Percentiles rank a stretch among this genome's conserved stretches.
Conservation (phyloP, 768 basidiomycete genomes). For the Lentinula aciculospora region DNA sequence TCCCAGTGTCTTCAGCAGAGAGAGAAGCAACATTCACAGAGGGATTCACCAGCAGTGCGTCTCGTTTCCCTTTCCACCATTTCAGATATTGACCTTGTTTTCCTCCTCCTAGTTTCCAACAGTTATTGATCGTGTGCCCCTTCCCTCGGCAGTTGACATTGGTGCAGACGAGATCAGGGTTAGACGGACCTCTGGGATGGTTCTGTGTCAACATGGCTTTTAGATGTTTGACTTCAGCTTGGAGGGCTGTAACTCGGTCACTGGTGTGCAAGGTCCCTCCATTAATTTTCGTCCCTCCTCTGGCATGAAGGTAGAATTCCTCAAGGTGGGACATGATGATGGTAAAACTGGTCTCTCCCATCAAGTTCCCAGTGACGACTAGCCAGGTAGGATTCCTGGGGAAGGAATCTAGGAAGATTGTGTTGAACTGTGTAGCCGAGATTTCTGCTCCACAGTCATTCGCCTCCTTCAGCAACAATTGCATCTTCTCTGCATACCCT, state of each 20-base stretch:
- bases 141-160: constrained; percentile 14
- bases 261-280: too few relatives aligned
- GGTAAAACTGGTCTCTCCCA: background rate
- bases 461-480: background rate
- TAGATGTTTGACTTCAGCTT: background rate
- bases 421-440: background rate
- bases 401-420: background rate
- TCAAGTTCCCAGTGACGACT: background rate
- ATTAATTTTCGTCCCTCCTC: too few relatives aligned
- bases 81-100: constrained; percentile 19
- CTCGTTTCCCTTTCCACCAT: constrained; percentile 10
- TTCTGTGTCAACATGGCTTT: background rate
- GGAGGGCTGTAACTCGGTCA: background rate
- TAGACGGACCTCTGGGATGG: too few relatives aligned
- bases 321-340: background rate
- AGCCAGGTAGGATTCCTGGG: background rate
- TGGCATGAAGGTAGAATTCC: background rate
- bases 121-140: constrained; percentile 15
- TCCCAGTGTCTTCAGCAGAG: too few relatives aligned
- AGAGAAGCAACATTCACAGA: too few relatives aligned
- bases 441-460: background rate
- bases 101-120: constrained; percentile 20
- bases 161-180: background rate
- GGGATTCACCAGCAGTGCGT: too few relatives aligned
- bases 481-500: too few relatives aligned